phyloP scores from a whole-genome alignment of 345 rosid genomes.

The Corchorus capsularis region DNA sequence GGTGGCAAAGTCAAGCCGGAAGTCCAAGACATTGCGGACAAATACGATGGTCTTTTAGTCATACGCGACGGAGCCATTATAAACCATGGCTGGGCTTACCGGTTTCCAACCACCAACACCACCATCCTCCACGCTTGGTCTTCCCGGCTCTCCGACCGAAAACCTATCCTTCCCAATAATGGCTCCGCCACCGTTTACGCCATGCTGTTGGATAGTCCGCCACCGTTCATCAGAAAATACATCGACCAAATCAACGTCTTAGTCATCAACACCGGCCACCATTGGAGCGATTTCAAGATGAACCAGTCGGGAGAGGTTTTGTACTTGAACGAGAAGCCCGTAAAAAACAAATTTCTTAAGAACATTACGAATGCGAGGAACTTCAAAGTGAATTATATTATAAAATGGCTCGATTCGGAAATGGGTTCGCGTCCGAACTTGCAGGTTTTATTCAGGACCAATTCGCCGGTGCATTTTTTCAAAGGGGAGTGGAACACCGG shows the following conservation, averaged over 20 bases:
- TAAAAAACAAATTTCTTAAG: conserved; percentile 32
- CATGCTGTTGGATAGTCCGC: conserved; percentile 62
- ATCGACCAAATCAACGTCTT: conserved; percentile 40
- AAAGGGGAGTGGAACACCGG: conserved; percentile 57
- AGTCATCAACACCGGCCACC: conserved; percentile 60
- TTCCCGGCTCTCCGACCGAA: conserved; percentile 47
- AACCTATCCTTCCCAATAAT: conserved; percentile 33
- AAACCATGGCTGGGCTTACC: background rate
- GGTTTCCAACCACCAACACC: conserved; percentile 47
- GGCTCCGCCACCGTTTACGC: conserved; percentile 39
- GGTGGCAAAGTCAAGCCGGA: conserved; percentile 46
- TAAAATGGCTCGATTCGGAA: conserved; percentile 51
- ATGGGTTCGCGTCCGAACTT: conserved; percentile 37
- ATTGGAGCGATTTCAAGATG: conserved; percentile 46
- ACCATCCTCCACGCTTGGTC: conserved; percentile 61
- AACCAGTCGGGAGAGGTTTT: conserved; percentile 45
- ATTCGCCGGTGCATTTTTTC: conserved; percentile 50
- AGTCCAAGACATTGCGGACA: conserved; percentile 47
- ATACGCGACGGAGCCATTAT: background rate
- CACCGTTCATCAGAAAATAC: conserved; percentile 40
- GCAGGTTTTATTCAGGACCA: conserved; percentile 47
- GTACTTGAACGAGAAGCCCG: conserved; percentile 45
- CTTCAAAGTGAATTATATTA: conserved; percentile 47
- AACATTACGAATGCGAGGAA: conserved; percentile 30
- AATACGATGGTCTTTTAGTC: conserved; percentile 49